Evolutionary conservation across 2,329 filamentous ascomycete species (phyloP), one percentile per base, ranked within the genome.

Genomic region (Scorias spongiosa): DNA sequence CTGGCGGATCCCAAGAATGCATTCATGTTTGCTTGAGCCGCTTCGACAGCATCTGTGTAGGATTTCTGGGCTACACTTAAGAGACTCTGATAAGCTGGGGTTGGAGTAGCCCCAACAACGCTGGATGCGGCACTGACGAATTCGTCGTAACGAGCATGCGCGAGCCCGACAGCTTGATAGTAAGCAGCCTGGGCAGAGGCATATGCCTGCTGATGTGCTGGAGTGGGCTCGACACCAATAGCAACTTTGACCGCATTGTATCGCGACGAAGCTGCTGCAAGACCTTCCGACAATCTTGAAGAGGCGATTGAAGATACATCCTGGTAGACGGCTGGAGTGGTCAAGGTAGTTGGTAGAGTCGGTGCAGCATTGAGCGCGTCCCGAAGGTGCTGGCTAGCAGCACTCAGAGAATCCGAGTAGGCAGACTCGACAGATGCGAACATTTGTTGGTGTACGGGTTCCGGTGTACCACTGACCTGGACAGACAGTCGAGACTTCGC

Each of bases 121-220:
- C 74, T 77, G 9, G 81, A 85, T 7, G 83, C 84, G 4, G 80
- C 78, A 10, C 71, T 70, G 2, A 91, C 51, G 55, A 91, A 89
- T 41, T 80, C 80, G 5, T 80, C 78, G 60, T 91, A 91, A 32
- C 80, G 76, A 38, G 79, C 84, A 54, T 93, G 81, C 1, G 86
- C 85, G 39, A 85, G 62, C 26, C 85, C 85, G 18, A 91, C 63
- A 10, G 80, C 84, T 49, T 85, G 81, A 53, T 86, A 88, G 61
- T 89, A 89, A 45, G 81, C 66, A 70, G 79, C 57, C 69, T 76
- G 57, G 66, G 75, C 64, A 70, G 74, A 68, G 64, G 80, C 61
- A 66, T 80, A 47, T 61, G 72, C 60, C 57, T 68, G 60, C 53
- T 76, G 50, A 63, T 76, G 50, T 59, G 70, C 66, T 26, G 67